A percentile compares a stretch with the other conserved stretches of the same genome.
Conservation (phyloP, 2,329 filamentous ascomycete genomes). For the Trichoderma breve region DNA sequence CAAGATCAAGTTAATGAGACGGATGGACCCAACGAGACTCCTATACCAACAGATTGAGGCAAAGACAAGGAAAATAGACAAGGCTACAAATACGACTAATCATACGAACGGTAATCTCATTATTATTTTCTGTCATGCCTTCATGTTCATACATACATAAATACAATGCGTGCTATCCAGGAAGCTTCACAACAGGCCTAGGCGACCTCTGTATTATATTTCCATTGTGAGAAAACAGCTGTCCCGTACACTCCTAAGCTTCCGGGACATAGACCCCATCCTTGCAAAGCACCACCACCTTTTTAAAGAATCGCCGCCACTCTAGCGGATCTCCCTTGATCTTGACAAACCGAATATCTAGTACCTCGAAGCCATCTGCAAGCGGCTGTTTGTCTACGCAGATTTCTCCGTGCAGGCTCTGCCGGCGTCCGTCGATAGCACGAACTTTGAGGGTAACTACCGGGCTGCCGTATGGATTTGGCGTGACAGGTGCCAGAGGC, state of each 20-base stretch:
- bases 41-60: conserved; percentile 30
- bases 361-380: conserved; percentile 57
- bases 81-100: background rate
- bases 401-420: conserved; percentile 72
- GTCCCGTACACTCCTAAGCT: conserved; percentile 32
- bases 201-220: background rate
- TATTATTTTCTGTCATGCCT: background rate
- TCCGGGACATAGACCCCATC: conserved; percentile 69
- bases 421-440: conserved; percentile 68
- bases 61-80: background rate
- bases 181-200: background rate
- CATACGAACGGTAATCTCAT: background rate
- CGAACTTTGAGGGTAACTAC: conserved; percentile 68
- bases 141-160: conserved; percentile 4
- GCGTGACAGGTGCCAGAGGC: conserved; percentile 56
- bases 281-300: conserved; percentile 81
- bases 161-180: conserved; percentile 1
- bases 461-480: conserved; percentile 52
- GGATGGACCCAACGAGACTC: conserved; percentile 34
- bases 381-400: conserved; percentile 65
- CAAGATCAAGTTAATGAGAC: conserved; percentile 35
- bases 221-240: conserved; percentile 20
- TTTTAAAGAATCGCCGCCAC: conserved; percentile 97
- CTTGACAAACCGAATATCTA: conserved; percentile 91
- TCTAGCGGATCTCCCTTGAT: conserved; percentile 93